A percentile compares a stretch with the other conserved stretches of the same genome.
These are phyloP conservation scores for Cinnamomum micranthum DNA, from an alignment of 164 flowering plant species.

Conservation along the genomic window DNA sequence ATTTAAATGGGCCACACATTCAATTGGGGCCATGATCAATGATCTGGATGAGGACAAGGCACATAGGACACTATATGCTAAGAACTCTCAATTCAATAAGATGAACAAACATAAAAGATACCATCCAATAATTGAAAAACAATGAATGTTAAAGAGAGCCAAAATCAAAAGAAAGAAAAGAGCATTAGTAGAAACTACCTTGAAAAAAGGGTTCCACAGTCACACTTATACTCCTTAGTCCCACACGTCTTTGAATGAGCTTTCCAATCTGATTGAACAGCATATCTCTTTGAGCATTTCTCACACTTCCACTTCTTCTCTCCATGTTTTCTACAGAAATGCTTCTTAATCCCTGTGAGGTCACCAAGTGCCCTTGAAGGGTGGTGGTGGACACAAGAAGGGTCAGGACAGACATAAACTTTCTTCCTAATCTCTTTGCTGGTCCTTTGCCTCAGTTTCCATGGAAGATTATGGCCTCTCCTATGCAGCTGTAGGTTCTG, in stretches of 20 bases:
- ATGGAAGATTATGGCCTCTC: constrained; percentile 93
- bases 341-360: constrained; percentile 95
- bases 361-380: constrained; percentile 98
- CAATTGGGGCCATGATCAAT: too few species aligned
- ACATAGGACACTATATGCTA: too few species aligned
- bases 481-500: constrained; percentile 94
- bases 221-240: constrained; percentile 83
- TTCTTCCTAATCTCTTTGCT: constrained; percentile 45
- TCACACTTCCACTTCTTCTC: constrained; percentile 93
- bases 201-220: constrained; percentile 90
- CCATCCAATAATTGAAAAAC: neutral
- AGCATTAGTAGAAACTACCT: constrained; percentile 39
- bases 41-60: too few species aligned
- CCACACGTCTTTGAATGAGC: constrained; percentile 93
- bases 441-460: constrained; percentile 84
- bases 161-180: neutral
- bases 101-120: neutral
- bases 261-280: constrained; percentile 95
- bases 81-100: neutral
- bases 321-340: constrained; percentile 82
- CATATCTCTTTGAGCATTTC: constrained; percentile 81
- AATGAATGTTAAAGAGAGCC: neutral
- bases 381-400: constrained; percentile 71
- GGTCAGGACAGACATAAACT: constrained; percentile 85
- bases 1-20: too few species aligned